These are phyloP conservation scores for Trametes gibbosa DNA, from an alignment of 768 basidiomycete genomes.

Conservation along the genomic window DNA sequence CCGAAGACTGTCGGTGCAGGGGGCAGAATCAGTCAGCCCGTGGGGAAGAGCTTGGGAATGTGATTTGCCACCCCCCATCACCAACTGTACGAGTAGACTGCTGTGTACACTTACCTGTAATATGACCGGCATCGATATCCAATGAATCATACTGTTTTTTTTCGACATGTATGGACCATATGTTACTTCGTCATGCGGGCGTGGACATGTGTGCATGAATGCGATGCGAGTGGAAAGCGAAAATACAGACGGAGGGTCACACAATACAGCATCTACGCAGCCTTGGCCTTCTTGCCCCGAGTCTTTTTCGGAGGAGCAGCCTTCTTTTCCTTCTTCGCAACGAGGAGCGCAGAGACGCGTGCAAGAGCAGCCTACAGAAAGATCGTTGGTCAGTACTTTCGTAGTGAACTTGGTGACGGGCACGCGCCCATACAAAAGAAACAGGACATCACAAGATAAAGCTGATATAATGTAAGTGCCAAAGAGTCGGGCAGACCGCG, in stretches of 20 bases:
- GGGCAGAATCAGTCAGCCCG: slow-evolving; percentile 20
- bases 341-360: slow-evolving; percentile 70
- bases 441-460: too few species aligned
- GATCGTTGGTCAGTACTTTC: slow-evolving; percentile 5
- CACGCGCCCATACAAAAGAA: slow-evolving; percentile 12
- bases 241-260: slow-evolving; percentile 16
- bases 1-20: slow-evolving; percentile 15
- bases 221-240: slow-evolving; percentile 19
- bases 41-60: slow-evolving; percentile 10
- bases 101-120: slow-evolving; percentile 7
- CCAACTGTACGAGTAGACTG: neutral
- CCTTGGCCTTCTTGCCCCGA: slow-evolving; percentile 63
- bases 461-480: slow-evolving; percentile 52
- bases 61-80: neutral
- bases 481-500: slow-evolving; percentile 70
- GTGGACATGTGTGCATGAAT: slow-evolving; percentile 16
- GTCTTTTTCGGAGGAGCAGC: slow-evolving; percentile 62
- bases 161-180: slow-evolving; percentile 19
- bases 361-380: slow-evolving; percentile 65
- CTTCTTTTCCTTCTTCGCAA: slow-evolving; percentile 71
- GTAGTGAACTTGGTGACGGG: too few species aligned
- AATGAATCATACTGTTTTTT: neutral
- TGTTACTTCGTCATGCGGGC: slow-evolving; percentile 17
- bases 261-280: slow-evolving; percentile 16
- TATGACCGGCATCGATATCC: neutral